Evolutionary conservation across 1,284 basidiomycete genomes (phyloP).

Genomic region (Marasmius oreades): DNA sequence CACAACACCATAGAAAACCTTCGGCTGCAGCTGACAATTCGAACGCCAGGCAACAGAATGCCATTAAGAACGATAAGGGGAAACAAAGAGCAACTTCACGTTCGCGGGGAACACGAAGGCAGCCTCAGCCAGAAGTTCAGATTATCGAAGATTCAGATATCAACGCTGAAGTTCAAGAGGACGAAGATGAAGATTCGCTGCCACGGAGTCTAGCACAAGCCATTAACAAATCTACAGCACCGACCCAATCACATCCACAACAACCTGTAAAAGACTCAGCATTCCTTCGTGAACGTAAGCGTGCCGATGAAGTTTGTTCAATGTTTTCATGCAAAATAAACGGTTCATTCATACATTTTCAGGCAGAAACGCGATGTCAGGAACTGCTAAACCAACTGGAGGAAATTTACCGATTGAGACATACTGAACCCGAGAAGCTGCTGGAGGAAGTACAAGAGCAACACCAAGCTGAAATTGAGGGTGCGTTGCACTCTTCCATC

Average conservation of each 20-base stretch:
- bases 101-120: slow-evolving; percentile 23
- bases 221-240: slow-evolving; percentile 7
- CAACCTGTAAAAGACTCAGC: slow-evolving; percentile 16
- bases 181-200: slow-evolving; percentile 24
- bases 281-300: slow-evolving; percentile 20
- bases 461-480: slow-evolving; percentile 47
- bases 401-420: slow-evolving; percentile 50
- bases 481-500: slow-evolving; percentile 31
- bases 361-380: slow-evolving; percentile 45
- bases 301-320: slow-evolving; percentile 26
- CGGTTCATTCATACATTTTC: background rate
- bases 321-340: slow-evolving; percentile 4
- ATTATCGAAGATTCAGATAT: slow-evolving; percentile 1
- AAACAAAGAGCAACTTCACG: slow-evolving; percentile 14
- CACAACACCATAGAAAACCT: background rate
- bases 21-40: background rate
- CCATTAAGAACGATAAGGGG: slow-evolving; percentile 15
- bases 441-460: slow-evolving; percentile 43
- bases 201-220: slow-evolving; percentile 15
- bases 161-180: slow-evolving; percentile 16
- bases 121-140: slow-evolving; percentile 4
- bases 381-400: slow-evolving; percentile 51
- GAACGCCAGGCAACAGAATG: background rate
- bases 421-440: slow-evolving; percentile 60
- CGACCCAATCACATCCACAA: slow-evolving; percentile 2